phyloP scores from a whole-genome alignment of 2,329 filamentous ascomycete species.

The Tetracladium maxilliforme region DNA sequence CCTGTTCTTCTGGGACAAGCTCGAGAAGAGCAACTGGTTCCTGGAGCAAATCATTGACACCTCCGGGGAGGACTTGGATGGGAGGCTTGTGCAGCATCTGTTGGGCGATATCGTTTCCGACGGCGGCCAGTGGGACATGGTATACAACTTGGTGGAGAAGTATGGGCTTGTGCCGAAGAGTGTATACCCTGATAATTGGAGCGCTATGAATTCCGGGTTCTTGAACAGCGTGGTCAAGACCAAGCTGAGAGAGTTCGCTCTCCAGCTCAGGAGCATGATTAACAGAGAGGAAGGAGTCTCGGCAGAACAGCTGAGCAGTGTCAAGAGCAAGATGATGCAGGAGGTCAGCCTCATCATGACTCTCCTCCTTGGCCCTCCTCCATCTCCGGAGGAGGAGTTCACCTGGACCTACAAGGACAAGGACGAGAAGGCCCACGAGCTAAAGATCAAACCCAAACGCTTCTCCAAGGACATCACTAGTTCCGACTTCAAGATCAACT shows the following conservation, averaged over 20 bases:
- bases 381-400: slow-evolving; percentile 52
- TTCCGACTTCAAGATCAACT: slow-evolving; percentile 39
- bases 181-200: slow-evolving; percentile 72
- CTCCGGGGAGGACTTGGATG: slow-evolving; percentile 52
- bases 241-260: slow-evolving; percentile 73
- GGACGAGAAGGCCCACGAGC: slow-evolving; percentile 43
- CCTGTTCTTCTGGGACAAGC: slow-evolving; percentile 87
- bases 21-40: slow-evolving; percentile 85
- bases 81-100: slow-evolving; percentile 56
- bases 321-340: slow-evolving; percentile 62
- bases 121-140: slow-evolving; percentile 89
- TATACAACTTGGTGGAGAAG: slow-evolving; percentile 70
- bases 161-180: slow-evolving; percentile 77
- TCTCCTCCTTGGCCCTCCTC: slow-evolving; percentile 67
- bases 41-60: slow-evolving; percentile 74
- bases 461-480: slow-evolving; percentile 59
- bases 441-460: slow-evolving; percentile 50
- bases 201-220: slow-evolving; percentile 53
- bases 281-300: slow-evolving; percentile 18
- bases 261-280: slow-evolving; percentile 49
- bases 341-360: slow-evolving; percentile 75
- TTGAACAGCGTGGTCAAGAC: slow-evolving; percentile 67
- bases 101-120: slow-evolving; percentile 57
- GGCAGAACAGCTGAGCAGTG: slow-evolving; percentile 28
- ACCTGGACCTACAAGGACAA: slow-evolving; percentile 69